A percentile compares a stretch with the other conserved stretches of the same genome.
phyloP scores from a whole-genome alignment of 768 basidiomycete species.

The Podaxis sp. region DNA sequence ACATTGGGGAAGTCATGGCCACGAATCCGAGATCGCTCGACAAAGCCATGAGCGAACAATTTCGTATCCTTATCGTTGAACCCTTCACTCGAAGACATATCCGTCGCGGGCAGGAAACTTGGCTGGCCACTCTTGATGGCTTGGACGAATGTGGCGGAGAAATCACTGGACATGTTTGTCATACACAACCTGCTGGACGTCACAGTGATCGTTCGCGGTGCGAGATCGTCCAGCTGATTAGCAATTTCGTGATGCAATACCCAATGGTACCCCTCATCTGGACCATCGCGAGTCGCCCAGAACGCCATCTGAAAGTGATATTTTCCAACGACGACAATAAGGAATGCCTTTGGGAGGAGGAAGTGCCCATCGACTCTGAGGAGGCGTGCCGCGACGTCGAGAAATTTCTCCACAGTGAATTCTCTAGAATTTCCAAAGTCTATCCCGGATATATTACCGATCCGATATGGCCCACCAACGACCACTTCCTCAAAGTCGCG shows the following conservation, averaged over 20 bases:
- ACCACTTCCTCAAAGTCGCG: slow-evolving; percentile 13
- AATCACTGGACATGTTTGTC: neutral
- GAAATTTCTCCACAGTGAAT: slow-evolving; percentile 13
- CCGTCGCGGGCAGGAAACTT: neutral
- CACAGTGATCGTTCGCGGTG: slow-evolving; percentile 7
- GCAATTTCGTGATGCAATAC: neutral
- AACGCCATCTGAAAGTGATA: slow-evolving; percentile 15
- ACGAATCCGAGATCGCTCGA: slow-evolving; percentile 5
- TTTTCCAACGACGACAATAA: slow-evolving; percentile 4
- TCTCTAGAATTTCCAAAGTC: slow-evolving; percentile 7
- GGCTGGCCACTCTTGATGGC: slow-evolving; percentile 19
- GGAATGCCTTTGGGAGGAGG: neutral
- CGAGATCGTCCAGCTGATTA: slow-evolving; percentile 14
- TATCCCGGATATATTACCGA: neutral
- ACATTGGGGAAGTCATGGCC: neutral
- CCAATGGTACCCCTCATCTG: slow-evolving; percentile 16
- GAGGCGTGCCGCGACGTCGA: slow-evolving; percentile 17
- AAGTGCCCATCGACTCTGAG: slow-evolving; percentile 9
- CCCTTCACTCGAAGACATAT: neutral
- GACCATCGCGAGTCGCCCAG: slow-evolving; percentile 24
- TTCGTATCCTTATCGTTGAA: slow-evolving; percentile 12
- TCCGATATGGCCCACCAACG: slow-evolving; percentile 15
- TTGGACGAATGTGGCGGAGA: slow-evolving; percentile 21
- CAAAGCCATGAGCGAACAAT: slow-evolving; percentile 12
- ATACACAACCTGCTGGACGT: neutral